Percentiles rank a stretch among this genome's conserved stretches.
phyloP scores from a whole-genome alignment of 805 yeast genomes.

The Lachancea sp. region DNA sequence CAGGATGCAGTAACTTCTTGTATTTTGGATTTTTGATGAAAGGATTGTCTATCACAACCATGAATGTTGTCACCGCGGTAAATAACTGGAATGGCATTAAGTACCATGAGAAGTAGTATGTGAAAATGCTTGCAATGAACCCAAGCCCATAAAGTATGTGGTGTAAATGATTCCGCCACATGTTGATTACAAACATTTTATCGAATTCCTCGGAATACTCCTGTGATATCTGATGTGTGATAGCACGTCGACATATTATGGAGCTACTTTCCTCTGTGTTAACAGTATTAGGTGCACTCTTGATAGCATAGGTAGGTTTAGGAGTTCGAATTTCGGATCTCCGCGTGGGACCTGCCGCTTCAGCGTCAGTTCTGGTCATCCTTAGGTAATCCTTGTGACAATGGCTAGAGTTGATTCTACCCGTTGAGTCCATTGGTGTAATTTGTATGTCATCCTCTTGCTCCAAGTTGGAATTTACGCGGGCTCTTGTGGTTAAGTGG shows the following conservation, averaged over 20 bases:
- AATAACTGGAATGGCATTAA: conserved; percentile 59
- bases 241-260: conserved; percentile 17
- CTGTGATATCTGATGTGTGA: conserved; percentile 17
- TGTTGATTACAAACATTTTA: conserved; percentile 13
- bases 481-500: neutral
- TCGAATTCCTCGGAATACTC: conserved; percentile 9
- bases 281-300: neutral
- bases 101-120: conserved; percentile 34
- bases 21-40: conserved; percentile 38
- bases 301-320: conserved; percentile 3
- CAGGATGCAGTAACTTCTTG: conserved; percentile 61
- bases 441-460: neutral
- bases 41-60: conserved; percentile 38
- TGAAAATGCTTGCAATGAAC: conserved; percentile 18
- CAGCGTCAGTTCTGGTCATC: neutral
- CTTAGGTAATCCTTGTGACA: neutral
- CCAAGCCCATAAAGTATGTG: conserved; percentile 19
- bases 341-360: neutral
- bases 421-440: neutral
- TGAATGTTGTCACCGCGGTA: conserved; percentile 52
- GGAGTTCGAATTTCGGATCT: conserved; percentile 2
- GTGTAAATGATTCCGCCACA: conserved; percentile 21
- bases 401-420: neutral
- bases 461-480: neutral
- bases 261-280: neutral